phyloP scores from a whole-genome alignment of 176 grass and related monocot species.

The Secale cereale region DNA sequence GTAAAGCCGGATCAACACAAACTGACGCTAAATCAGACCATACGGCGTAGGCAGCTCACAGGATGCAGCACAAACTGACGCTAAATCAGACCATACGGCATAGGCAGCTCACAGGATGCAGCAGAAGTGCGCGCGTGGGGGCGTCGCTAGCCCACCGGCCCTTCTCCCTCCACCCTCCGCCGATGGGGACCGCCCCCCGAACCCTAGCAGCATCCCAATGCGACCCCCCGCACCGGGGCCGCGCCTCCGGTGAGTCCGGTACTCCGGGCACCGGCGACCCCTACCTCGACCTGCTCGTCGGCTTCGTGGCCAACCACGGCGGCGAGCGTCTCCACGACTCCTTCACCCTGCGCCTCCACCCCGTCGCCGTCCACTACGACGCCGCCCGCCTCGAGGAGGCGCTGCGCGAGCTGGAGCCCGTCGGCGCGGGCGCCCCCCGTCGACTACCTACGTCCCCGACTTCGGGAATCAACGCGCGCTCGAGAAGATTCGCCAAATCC shows the following conservation, averaged over 20 bases:
- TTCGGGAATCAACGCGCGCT: conserved; percentile 86
- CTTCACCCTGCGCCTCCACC: conserved; percentile 80
- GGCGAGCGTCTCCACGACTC: conserved; percentile 66
- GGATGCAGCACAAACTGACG: too few species aligned
- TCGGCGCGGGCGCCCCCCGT: conserved; percentile 78
- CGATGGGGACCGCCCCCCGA: conserved; percentile 25
- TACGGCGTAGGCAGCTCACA: too few species aligned
- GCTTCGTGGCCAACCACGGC: conserved; percentile 55
- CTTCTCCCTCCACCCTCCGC: not conserved
- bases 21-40: too few species aligned
- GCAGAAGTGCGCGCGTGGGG: too few species aligned
- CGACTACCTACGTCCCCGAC: conserved; percentile 30
- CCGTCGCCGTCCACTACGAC: conserved; percentile 79
- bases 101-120: too few species aligned
- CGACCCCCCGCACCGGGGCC: conserved; percentile 12
- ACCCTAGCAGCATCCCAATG: conserved; percentile 48
- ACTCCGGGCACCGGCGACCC: conserved; percentile 82
- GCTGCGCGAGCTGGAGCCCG: conserved; percentile 81
- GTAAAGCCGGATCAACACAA: too few species aligned
- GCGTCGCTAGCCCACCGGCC: not conserved
- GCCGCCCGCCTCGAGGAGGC: conserved; percentile 72
- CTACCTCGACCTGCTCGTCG: conserved; percentile 75
- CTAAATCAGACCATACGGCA: too few species aligned
- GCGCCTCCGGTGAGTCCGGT: conserved; percentile 25
- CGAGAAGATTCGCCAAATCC: conserved; percentile 77